A percentile compares a stretch with the other conserved stretches of the same genome.
phyloP scores from a whole-genome alignment of 306 rosid species.

The Prunus salicina region DNA sequence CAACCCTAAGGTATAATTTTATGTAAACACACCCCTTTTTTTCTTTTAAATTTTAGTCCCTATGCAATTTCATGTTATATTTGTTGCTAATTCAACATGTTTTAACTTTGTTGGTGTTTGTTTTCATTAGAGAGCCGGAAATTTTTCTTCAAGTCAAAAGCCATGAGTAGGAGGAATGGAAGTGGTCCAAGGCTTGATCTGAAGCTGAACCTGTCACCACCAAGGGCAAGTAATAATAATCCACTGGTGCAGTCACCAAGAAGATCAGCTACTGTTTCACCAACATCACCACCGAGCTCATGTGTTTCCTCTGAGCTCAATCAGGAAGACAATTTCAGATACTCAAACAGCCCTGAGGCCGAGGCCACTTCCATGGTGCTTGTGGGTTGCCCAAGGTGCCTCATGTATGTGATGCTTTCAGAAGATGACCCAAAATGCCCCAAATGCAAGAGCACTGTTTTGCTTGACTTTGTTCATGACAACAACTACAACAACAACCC shows the following conservation, averaged over 20 bases:
- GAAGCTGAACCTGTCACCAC: conserved; percentile 87
- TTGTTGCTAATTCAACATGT: not conserved
- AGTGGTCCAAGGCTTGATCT: conserved; percentile 68
- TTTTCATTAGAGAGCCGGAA: not conserved
- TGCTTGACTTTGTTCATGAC: conserved; percentile 76
- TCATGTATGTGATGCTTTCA: conserved; percentile 89
- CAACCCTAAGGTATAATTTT: conserved; percentile 1
- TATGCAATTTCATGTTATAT: not conserved
- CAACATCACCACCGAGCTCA: conserved; percentile 75
- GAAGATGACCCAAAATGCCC: conserved; percentile 84
- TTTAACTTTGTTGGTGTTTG: not conserved
- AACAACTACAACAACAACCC: conserved; percentile 25
- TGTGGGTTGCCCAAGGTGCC: conserved; percentile 84
- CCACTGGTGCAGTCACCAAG: conserved; percentile 47
- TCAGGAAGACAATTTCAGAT: conserved; percentile 24
- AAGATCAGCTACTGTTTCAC: conserved; percentile 58
- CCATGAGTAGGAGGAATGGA: conserved; percentile 72
- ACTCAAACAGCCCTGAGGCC: conserved; percentile 66
- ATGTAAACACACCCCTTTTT: not conserved
- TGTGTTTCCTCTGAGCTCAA: conserved; percentile 75
- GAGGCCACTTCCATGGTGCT: conserved; percentile 78
- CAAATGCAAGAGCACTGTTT: conserved; percentile 87
- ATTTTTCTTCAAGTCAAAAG: not conserved
- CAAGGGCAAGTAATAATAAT: conserved; percentile 47
- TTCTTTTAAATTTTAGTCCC: not conserved